Base-by-base conservation (phyloP, 306 rosid genomes). In the Pyrus pyrifolia region DNA sequence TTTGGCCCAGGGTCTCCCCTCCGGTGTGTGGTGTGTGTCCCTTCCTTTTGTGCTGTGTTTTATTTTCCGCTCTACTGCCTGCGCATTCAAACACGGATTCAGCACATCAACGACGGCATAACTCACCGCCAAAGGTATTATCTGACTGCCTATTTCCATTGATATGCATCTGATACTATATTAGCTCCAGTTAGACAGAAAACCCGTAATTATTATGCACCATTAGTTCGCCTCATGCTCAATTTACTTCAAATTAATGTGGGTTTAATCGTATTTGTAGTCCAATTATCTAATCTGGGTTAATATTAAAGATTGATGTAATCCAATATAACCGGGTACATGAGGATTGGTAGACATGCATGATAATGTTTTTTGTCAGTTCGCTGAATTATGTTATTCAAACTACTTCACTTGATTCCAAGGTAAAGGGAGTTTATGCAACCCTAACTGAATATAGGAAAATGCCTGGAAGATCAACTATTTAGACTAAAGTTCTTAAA, bases 1-100 rank as follows among this genome's bases (percentile, higher is more conserved):
- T 91, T 49, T 15, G 19, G 80, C 89, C 91, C 91, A 91, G 98
- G 95, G 7, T 87, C 87, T 82, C 82, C 77, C 80, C 83, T 84
- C 40, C 30, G 35, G 85, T 79, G 89, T 89, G 83, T 11, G 12
- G 9, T 53, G 0, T 21, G 45, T 42, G 12, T 9, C 55, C 21
- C 55, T 49, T 15, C 6, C 55, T 49, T 17, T 49, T 49, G 21
- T 49, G 21, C 17, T 49, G 4, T 23, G 19, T 60, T 60, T 18
- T 60, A 10, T 60, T 25, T 60, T 11, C 1, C 8, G 65, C 66
- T 25, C 66, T 12, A 25, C 27, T 4, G 33, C 27, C 22, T n/a
- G 11, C 29, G 29, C 13, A 21, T n/a, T 8, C 23, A 15, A 22
- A 57, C 3, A n/a, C 62, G 29, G 62, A 49, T 49, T 49, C 55